Evolutionary conservation across 257 asterid genomes (phyloP).

Genomic region (Vinca minor): DNA sequence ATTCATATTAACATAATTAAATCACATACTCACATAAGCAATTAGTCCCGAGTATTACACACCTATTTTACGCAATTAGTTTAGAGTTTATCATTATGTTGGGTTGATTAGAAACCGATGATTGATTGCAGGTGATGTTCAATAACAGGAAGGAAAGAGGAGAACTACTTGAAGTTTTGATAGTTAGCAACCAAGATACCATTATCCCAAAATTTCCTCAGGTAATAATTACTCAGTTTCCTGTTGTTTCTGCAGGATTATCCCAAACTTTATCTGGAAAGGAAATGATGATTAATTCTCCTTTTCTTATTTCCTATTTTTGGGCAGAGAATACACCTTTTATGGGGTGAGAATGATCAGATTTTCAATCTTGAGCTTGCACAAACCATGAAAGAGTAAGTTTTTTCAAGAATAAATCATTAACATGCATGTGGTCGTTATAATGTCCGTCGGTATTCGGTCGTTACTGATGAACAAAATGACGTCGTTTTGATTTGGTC

Average conservation of each 20-base stretch:
- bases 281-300: background rate
- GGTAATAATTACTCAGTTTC: slow-evolving; percentile 27
- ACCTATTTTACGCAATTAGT: too few species aligned
- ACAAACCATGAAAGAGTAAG: slow-evolving; percentile 68
- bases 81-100: too few species aligned
- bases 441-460: too few species aligned
- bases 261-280: background rate
- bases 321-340: slow-evolving; percentile 70
- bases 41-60: too few species aligned
- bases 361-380: slow-evolving; percentile 70
- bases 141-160: slow-evolving; percentile 75
- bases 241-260: background rate
- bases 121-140: slow-evolving; percentile 64
- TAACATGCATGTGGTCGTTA: too few species aligned
- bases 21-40: too few species aligned
- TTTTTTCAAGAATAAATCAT: background rate
- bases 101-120: too few species aligned
- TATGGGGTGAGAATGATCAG: slow-evolving; percentile 91
- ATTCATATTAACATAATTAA: too few species aligned
- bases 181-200: slow-evolving; percentile 64
- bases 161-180: slow-evolving; percentile 70
- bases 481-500: too few species aligned
- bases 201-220: slow-evolving; percentile 49
- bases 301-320: too few species aligned
- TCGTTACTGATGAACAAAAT: too few species aligned